A percentile compares a stretch with the other conserved stretches of the same genome.
Evolutionary conservation across 2,329 filamentous ascomycete species (phyloP).

Genomic region (Botryotinia convoluta): DNA sequence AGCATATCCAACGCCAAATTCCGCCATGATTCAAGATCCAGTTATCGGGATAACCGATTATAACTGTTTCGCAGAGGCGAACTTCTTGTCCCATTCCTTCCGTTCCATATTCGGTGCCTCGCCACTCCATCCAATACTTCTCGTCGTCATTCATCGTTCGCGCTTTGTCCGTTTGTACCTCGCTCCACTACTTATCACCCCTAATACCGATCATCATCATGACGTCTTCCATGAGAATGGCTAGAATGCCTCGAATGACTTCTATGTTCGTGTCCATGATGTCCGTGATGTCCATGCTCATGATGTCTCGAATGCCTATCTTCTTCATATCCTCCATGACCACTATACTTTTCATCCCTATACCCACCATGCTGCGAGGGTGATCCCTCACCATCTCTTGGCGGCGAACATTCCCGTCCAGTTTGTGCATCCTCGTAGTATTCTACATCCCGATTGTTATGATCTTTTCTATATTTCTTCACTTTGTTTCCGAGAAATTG

Average conservation of each 20-base stretch:
- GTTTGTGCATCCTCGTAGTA: conserved; percentile 10
- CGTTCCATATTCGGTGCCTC: background rate
- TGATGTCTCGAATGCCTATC: conserved; percentile 13
- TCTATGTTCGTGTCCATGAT: conserved; percentile 2
- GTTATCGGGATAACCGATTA: background rate
- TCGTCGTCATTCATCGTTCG: background rate
- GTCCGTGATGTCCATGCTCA: background rate
- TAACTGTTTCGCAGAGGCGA: background rate
- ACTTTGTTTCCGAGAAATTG: conserved; percentile 14
- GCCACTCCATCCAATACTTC: background rate
- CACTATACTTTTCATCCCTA: conserved; percentile 11
- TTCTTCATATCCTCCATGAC: conserved; percentile 1
- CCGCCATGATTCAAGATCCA: background rate
- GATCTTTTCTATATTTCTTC: conserved; percentile 10
- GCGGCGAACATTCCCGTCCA: conserved; percentile 11
- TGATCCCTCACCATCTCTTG: background rate
- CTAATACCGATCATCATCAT: conserved; percentile 12
- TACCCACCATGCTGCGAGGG: background rate
- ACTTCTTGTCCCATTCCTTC: background rate
- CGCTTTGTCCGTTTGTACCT: background rate
- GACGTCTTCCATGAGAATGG: conserved; percentile 1
- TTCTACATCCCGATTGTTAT: conserved; percentile 13
- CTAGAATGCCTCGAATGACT: conserved; percentile 8
- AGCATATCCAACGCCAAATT: conserved; percentile 6
- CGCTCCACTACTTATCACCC: background rate